These are phyloP conservation scores for Pythium brachiatum DNA, from an alignment of 352 stramenopile genomes.

Conservation along the genomic window DNA sequence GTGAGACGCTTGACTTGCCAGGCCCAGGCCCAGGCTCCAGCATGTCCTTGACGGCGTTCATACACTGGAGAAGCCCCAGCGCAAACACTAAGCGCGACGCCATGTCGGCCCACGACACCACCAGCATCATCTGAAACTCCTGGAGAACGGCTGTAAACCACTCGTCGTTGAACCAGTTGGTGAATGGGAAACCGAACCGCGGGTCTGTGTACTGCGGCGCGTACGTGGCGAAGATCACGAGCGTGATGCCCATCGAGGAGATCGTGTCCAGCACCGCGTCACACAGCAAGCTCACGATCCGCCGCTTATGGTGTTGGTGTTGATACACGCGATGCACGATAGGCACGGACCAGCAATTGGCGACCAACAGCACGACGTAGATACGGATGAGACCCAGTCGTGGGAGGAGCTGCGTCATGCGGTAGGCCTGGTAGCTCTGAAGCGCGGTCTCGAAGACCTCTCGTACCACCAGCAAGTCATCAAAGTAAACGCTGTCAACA, in stretches of 20 bases:
- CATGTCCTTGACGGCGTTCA: constrained; percentile 9
- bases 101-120: constrained; percentile 7
- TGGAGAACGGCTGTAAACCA: constrained; percentile 7
- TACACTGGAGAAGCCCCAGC: background rate
- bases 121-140: constrained; percentile 18
- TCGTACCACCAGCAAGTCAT: background rate
- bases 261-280: constrained; percentile 9
- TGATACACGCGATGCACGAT: background rate
- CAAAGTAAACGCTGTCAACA: constrained; percentile 5
- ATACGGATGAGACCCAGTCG: constrained; percentile 16
- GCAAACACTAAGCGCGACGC: constrained; percentile 6
- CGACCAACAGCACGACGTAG: constrained; percentile 5
- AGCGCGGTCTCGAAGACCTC: constrained; percentile 13
- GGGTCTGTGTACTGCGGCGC: constrained; percentile 10
- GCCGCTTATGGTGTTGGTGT: background rate
- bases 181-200: constrained; percentile 2
- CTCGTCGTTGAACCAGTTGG: constrained; percentile 6
- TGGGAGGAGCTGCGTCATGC: constrained; percentile 3
- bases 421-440: constrained; percentile 14
- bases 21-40: too few species aligned
- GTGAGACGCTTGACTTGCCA: background rate
- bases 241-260: constrained; percentile 12
- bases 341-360: constrained; percentile 9
- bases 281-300: background rate
- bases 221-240: constrained; percentile 10